Percentiles rank a stretch among this genome's conserved stretches.
These are phyloP conservation scores for Fusarium temperatum DNA, from an alignment of 2,329 filamentous ascomycete genomes.

Conservation along the genomic window DNA sequence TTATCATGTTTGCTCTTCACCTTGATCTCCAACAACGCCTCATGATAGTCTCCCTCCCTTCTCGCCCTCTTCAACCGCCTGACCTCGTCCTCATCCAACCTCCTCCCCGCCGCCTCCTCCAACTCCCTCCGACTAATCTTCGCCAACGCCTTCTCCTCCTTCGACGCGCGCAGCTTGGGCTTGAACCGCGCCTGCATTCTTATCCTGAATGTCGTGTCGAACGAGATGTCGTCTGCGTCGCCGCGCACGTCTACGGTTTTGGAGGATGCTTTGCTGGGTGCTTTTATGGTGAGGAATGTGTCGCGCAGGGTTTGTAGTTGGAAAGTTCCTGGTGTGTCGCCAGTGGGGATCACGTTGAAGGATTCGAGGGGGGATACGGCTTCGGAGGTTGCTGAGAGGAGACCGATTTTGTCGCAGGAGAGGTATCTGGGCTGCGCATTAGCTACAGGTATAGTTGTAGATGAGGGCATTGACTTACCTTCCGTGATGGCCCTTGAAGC, in stretches of 20 bases:
- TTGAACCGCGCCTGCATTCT: constrained; percentile 97
- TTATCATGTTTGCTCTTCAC: constrained; percentile 95
- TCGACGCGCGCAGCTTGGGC: constrained; percentile 78
- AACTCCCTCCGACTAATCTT: constrained; percentile 89
- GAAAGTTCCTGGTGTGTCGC: constrained; percentile 76
- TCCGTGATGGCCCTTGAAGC: constrained; percentile 91
- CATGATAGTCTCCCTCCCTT: constrained; percentile 89
- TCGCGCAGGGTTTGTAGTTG: constrained; percentile 77
- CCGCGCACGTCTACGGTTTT: constrained; percentile 75
- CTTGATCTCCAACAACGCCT: constrained; percentile 84
- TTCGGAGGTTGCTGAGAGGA: constrained; percentile 78
- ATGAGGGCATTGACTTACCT: constrained; percentile 59
- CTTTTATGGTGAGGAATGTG: constrained; percentile 72
- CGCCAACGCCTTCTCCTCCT: constrained; percentile 83
- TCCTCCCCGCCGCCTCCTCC: constrained; percentile 80
- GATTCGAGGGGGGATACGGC: constrained; percentile 87
- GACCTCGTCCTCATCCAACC: constrained; percentile 86
- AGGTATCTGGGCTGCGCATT: constrained; percentile 71
- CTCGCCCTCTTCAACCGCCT: constrained; percentile 82
- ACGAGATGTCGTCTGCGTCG: constrained; percentile 73
- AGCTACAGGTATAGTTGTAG: not conserved
- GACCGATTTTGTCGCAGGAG: constrained; percentile 83
- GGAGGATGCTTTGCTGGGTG: constrained; percentile 58
- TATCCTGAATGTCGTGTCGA: constrained; percentile 78
- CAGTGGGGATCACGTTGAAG: constrained; percentile 72